Base-by-base conservation (phyloP, 2,329 filamentous ascomycete genomes). In the Talaromyces sp. region DNA sequence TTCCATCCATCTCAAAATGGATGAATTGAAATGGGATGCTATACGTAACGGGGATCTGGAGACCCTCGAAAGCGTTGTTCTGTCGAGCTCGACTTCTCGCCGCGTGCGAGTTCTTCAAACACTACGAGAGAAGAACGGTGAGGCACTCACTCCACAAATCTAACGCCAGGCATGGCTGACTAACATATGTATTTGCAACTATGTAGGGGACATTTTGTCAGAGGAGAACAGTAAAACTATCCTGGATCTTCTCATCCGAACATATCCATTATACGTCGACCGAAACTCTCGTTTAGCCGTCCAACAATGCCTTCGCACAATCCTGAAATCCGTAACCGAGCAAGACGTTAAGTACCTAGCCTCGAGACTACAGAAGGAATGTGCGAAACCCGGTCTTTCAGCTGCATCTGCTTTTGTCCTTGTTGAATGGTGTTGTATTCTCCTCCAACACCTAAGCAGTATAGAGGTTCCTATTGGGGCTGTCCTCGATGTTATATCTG, bases 241-340 rank as follows among this genome's bases (percentile, higher is more conserved):
- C 54, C 77, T 96, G 62, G 81, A 84, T 61, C 78, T 91, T 35
- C 83, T 99, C 33, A 93, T 97, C 76, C 85, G 85, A 70, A 97
- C 92, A 53, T 91, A 97, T 70, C 84, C 89, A 61, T 85, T 89
- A 65, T 99, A 97, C 74, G 78, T 86, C 73, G 94, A 99, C 75
- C 86, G 92, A 66, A 79, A 84, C 63, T 97, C 94, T 45, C 85
- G 94, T 65, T 82, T 86, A 65, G 91, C 90, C 37, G 91, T 91
- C 33, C 89, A 96, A 72, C 80, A 83, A 75, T 96, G 92, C 70
- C 81, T 99, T 58, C 77, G 80, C 63, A 80, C 84, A 53, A 80
- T 93, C 63, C 80, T 92, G 59, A 80, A 80, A 57, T 80, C 85
- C 39, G 74, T 77, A 8, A 73, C 83, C 25, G 75, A 94, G 51